Conservation (phyloP, 371 early-diverging fungal species). For the Lichtheimia ramosa region DNA sequence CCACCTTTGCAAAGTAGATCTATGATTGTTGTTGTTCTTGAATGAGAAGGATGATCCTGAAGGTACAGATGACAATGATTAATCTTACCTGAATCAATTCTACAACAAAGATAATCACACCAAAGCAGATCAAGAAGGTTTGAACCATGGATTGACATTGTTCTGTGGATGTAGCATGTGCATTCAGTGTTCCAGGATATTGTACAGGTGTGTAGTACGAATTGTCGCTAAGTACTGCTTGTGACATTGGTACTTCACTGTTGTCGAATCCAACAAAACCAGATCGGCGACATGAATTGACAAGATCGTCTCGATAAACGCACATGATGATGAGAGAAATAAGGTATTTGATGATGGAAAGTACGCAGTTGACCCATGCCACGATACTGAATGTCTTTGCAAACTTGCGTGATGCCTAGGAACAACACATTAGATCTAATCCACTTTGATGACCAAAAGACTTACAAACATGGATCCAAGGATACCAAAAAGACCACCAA, state of each 20-base stretch:
- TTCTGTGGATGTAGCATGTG: slow-evolving; percentile 26
- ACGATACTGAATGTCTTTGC: slow-evolving; percentile 44
- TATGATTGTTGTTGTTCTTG: slow-evolving; percentile 1
- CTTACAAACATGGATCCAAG: slow-evolving; percentile 48
- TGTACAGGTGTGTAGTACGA: slow-evolving; percentile 45
- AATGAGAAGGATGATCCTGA: not conserved
- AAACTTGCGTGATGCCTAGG: slow-evolving; percentile 42
- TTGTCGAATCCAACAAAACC: slow-evolving; percentile 44
- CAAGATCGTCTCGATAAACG: slow-evolving; percentile 26
- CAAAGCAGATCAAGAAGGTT: slow-evolving; percentile 32
- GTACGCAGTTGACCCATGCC: slow-evolving; percentile 39
- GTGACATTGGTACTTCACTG: slow-evolving; percentile 27
- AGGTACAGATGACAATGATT: not conserved
- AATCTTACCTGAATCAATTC: slow-evolving; percentile 41
- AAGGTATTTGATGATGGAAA: slow-evolving; percentile 42
- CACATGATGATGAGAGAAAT: slow-evolving; percentile 41
- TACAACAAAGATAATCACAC: slow-evolving; percentile 35
- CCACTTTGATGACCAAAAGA: too few relatives aligned
- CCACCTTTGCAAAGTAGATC: slow-evolving; percentile 52
- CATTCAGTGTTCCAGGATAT: slow-evolving; percentile 41
- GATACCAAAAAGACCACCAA: slow-evolving; percentile 44
- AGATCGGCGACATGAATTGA: slow-evolving; percentile 42
- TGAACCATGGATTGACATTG: slow-evolving; percentile 32
- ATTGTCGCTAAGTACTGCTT: slow-evolving; percentile 26
- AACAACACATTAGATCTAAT: too few relatives aligned